These are phyloP conservation scores for Aspergillus unguis DNA, from an alignment of 2,329 filamentous ascomycete species.

Conservation along the genomic window DNA sequence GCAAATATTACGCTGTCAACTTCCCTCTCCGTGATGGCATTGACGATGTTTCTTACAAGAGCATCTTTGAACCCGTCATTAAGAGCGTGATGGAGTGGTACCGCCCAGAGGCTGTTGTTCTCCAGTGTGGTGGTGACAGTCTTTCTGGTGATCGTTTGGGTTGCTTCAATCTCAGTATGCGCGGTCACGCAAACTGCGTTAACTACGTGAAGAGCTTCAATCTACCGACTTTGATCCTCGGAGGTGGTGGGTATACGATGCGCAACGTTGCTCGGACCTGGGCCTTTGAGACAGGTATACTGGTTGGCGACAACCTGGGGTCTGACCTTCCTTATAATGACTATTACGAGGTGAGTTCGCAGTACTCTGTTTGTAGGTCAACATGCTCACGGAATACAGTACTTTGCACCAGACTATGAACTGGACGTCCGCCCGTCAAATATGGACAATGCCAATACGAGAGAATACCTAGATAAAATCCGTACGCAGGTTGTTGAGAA, in stretches of 20 bases:
- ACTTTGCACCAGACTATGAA: conserved; percentile 68
- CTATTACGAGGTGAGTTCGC: conserved; percentile 68
- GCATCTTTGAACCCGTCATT: conserved; percentile 66
- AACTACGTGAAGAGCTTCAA: conserved; percentile 67
- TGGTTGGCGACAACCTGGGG: conserved; percentile 78
- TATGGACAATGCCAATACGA: conserved; percentile 69
- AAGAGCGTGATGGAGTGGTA: conserved; percentile 68
- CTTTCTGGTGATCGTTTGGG: conserved; percentile 65
- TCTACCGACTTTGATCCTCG: conserved; percentile 62
- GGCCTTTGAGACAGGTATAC: conserved; percentile 69
- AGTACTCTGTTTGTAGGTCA: not conserved
- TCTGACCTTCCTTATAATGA: conserved; percentile 90
- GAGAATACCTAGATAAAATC: conserved; percentile 67
- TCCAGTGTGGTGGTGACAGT: conserved; percentile 67
- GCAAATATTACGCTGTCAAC: conserved; percentile 67
- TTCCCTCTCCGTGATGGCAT: conserved; percentile 68
- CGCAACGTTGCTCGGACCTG: conserved; percentile 61
- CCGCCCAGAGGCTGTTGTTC: conserved; percentile 63
- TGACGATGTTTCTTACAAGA: conserved; percentile 64
- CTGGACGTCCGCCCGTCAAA: conserved; percentile 67
- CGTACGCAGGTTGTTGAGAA: conserved; percentile 64
- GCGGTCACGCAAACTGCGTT: conserved; percentile 67
- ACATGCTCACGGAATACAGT: conserved; percentile 44
- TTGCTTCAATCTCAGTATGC: conserved; percentile 69
- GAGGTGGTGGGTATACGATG: conserved; percentile 69